Conservation (phyloP, 176 grass and related monocot genomes). For the Raddia distichophylla region DNA sequence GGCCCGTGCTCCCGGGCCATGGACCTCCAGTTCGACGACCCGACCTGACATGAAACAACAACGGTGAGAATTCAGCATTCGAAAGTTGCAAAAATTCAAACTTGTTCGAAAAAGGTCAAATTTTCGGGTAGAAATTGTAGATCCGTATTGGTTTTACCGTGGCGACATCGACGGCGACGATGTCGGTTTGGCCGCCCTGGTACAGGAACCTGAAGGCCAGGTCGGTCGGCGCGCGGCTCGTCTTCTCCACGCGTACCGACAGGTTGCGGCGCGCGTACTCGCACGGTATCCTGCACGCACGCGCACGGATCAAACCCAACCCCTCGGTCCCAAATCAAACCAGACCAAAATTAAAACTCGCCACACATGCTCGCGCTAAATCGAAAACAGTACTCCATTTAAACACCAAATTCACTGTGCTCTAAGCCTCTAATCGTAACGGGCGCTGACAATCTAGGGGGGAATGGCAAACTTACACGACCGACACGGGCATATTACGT, state of each 20-base stretch:
- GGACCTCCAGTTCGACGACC: constrained; percentile 62
- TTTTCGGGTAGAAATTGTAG: not conserved
- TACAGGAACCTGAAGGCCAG: constrained; percentile 66
- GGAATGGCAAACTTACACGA: not conserved
- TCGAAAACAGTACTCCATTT: no score
- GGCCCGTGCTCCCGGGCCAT: constrained; percentile 62
- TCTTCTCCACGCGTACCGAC: constrained; percentile 64
- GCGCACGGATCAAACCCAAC: not conserved
- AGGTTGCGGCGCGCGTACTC: constrained; percentile 66
- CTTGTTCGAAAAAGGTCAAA: not conserved
- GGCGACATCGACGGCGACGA: constrained; percentile 74
- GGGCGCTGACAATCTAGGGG: not conserved
- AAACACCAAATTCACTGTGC: not conserved
- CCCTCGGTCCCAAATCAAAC: not conserved
- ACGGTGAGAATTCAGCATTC: not conserved
- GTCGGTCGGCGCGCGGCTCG: constrained; percentile 40
- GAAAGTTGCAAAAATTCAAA: not conserved
- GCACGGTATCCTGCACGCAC: constrained; percentile 55
- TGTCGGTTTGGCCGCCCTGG: constrained; percentile 82
- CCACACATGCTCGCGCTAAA: not conserved
- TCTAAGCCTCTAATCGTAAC: not conserved
- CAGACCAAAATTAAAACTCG: not conserved
- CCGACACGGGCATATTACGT: not conserved
- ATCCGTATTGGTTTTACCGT: constrained; percentile 36
- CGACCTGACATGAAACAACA: constrained; percentile 31